Percentiles rank a stretch among this genome's conserved stretches.
phyloP scores from a whole-genome alignment of 73 alveolate genomes.

The Tetrahymena elliotti region DNA sequence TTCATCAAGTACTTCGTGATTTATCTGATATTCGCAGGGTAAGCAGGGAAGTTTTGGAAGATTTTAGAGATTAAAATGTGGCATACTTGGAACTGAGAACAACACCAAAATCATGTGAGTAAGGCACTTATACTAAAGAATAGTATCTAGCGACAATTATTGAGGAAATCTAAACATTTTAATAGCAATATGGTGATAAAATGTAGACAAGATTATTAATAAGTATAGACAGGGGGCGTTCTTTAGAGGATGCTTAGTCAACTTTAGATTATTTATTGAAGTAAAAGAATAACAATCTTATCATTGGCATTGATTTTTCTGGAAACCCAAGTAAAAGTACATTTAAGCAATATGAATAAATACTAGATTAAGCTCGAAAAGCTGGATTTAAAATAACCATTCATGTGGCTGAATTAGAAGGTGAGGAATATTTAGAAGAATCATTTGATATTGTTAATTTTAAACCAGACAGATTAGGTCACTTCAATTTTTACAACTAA shows the following conservation, averaged over 20 bases:
- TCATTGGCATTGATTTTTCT: constrained; percentile 82
- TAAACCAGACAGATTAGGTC: constrained; percentile 84
- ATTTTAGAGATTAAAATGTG: constrained; percentile 67
- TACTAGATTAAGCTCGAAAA: constrained; percentile 52
- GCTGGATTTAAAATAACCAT: constrained; percentile 59
- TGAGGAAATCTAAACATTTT: constrained; percentile 29
- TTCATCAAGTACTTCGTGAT: constrained; percentile 51
- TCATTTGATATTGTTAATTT: constrained; percentile 59
- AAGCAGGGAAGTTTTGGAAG: constrained; percentile 75
- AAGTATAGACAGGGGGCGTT: constrained; percentile 63
- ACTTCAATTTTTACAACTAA: constrained; percentile 50
- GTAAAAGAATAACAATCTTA: constrained; percentile 32
- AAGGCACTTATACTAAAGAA: constrained; percentile 41
- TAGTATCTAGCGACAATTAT: constrained; percentile 64
- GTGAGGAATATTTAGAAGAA: constrained; percentile 41
- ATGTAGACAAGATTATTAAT: constrained; percentile 62
- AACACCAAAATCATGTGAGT: constrained; percentile 73
- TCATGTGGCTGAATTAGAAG: constrained; percentile 65
- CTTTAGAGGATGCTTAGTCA: constrained; percentile 66
- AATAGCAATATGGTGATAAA: constrained; percentile 17
- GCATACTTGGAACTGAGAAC: constrained; percentile 82
- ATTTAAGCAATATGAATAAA: constrained; percentile 39
- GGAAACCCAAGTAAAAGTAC: constrained; percentile 78
- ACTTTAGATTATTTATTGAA: constrained; percentile 53
- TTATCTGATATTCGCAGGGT: constrained; percentile 53